phyloP scores from a whole-genome alignment of 208 protist species.

The Trichomonas gallinae region DNA sequence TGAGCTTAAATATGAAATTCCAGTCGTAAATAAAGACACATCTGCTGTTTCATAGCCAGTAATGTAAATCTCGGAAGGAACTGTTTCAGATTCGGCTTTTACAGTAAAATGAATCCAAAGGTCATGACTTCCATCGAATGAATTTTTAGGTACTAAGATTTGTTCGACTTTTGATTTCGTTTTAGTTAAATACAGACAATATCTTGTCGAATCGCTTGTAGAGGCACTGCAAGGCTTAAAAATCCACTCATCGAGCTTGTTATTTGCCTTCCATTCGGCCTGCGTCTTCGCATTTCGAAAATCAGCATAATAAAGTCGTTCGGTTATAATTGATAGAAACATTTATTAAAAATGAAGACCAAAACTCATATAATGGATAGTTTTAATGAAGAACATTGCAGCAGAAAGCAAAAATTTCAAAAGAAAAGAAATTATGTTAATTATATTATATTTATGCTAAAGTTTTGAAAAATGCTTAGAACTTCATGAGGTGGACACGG shows the following conservation, averaged over 20 bases:
- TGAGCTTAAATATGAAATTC: neutral
- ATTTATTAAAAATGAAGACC: neutral
- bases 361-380: no score
- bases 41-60: neutral
- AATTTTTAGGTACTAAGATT: neutral
- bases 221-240: neutral
- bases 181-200: neutral
- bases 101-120: neutral
- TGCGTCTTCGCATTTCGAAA: neutral
- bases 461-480: neutral
- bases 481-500: neutral
- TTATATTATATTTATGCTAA: neutral
- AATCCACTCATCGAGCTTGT: neutral
- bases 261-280: neutral
- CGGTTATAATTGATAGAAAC: neutral
- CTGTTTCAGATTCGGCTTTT: neutral
- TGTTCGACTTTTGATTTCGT: neutral
- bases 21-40: neutral
- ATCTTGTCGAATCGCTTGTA: neutral
- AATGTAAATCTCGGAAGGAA: neutral
- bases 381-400: no score
- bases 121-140: neutral
- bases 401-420: no score
- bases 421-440: neutral
- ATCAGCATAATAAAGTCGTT: neutral